phyloP scores from a whole-genome alignment of 441 rosid genomes.

The Bocquillonia castaneifolia region DNA sequence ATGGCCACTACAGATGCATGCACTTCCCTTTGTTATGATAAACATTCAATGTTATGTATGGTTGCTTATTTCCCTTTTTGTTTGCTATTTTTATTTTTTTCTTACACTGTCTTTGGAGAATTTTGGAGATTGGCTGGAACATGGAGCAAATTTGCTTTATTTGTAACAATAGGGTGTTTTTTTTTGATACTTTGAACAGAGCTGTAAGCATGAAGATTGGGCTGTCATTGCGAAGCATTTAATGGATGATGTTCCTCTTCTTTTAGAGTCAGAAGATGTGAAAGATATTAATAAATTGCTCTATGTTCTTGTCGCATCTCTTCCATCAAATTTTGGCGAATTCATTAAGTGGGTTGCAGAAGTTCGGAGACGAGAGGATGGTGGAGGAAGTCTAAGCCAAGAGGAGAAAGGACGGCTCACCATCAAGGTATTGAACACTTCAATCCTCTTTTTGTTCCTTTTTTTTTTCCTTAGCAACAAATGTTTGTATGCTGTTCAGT shows the following conservation, averaged over 20 bases:
- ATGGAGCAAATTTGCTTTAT: neutral
- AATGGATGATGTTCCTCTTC: slow-evolving; percentile 74
- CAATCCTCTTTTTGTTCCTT: neutral
- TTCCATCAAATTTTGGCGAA: slow-evolving; percentile 63
- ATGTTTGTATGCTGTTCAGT: slow-evolving; percentile 8
- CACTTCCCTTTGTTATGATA: neutral
- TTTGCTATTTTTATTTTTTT: neutral
- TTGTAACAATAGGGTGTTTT: neutral
- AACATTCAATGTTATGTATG: neutral
- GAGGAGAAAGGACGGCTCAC: slow-evolving; percentile 76
- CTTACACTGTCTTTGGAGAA: neutral
- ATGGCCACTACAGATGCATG: neutral
- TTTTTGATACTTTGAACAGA: slow-evolving; percentile 14
- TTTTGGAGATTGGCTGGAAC: neutral
- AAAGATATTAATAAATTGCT: slow-evolving; percentile 50
- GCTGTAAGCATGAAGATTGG: slow-evolving; percentile 33
- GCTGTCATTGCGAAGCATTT: slow-evolving; percentile 51
- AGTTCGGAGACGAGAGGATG: slow-evolving; percentile 66
- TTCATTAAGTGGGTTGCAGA: slow-evolving; percentile 83
- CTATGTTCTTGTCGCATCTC: slow-evolving; percentile 44
- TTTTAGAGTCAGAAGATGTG: slow-evolving; percentile 54
- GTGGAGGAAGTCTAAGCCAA: slow-evolving; percentile 48
- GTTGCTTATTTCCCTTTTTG: neutral
- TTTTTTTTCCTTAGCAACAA: neutral
- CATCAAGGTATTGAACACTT: slow-evolving; percentile 41